Evolutionary conservation across 2,329 filamentous ascomycete genomes (phyloP).

Genomic region (Botryosphaeria dothidea): DNA sequence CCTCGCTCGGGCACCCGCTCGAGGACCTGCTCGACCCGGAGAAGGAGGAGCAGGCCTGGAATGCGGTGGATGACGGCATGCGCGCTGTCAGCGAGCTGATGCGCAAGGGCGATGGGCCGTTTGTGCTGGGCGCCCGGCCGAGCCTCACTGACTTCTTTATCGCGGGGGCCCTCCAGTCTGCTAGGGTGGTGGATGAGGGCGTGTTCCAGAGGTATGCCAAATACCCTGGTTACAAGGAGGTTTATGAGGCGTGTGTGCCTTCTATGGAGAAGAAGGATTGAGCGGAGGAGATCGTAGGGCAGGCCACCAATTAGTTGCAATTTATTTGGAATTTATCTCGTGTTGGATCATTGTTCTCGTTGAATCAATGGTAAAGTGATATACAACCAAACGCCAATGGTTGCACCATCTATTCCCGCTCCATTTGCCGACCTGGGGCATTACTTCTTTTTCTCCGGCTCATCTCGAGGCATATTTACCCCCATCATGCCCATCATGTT

Average conservation of each 20-base stretch:
- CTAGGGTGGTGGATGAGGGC: constrained; percentile 34
- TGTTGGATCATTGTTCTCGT: no score
- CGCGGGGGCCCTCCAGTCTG: constrained; percentile 37
- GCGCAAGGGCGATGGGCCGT: constrained; percentile 23
- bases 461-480: constrained; percentile 76
- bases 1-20: constrained; percentile 34
- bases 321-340: no score
- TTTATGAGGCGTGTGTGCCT: constrained; percentile 21
- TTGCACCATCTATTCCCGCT: no score
- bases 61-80: constrained; percentile 28
- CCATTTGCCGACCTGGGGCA: no score
- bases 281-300: constrained; percentile 19
- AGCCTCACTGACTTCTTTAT: constrained; percentile 45
- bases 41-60: constrained; percentile 33
- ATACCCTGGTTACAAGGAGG: constrained; percentile 16
- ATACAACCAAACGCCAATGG: no score
- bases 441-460: constrained; percentile 37
- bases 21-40: constrained; percentile 38
- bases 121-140: constrained; percentile 40
- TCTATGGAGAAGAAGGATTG: constrained; percentile 21
- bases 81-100: constrained; percentile 35
- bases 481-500: constrained; percentile 89
- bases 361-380: no score
- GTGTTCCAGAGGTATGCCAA: constrained; percentile 22
- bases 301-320: no score